phyloP scores from a whole-genome alignment of 306 rosid genomes.

The Spatholobus suberectus region DNA sequence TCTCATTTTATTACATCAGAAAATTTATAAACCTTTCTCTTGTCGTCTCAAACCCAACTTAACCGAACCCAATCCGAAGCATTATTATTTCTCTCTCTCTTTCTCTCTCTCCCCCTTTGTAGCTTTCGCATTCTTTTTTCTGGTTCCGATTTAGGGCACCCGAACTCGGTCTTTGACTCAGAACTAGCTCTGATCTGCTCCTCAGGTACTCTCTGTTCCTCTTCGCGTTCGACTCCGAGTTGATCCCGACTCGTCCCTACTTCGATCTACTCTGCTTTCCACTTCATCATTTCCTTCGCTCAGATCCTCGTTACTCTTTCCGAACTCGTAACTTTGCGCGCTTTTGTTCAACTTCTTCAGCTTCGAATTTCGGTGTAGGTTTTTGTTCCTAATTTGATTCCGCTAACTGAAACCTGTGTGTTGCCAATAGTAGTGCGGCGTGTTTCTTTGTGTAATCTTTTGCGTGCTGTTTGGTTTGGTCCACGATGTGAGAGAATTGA shows the following conservation, averaged over 20 bases:
- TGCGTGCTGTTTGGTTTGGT: not conserved
- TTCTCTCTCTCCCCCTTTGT: not conserved
- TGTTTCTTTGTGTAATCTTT: not conserved
- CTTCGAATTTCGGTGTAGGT: not conserved
- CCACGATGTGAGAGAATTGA: not conserved
- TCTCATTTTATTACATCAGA: not conserved
- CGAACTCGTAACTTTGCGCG: not conserved
- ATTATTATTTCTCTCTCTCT: not conserved
- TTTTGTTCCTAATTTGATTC: slow-evolving; percentile 18
- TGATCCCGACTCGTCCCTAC: slow-evolving; percentile 30
- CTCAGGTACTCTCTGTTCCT: slow-evolving; percentile 48
- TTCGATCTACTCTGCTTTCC: slow-evolving; percentile 28
- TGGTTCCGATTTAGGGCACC: slow-evolving; percentile 44
- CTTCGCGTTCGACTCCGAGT: slow-evolving; percentile 24
- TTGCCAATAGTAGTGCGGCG: not conserved
- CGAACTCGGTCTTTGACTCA: slow-evolving; percentile 54
- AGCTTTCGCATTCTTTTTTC: slow-evolving; percentile 2
- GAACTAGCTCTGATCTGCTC: slow-evolving; percentile 47
- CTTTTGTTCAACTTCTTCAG: slow-evolving; percentile 2
- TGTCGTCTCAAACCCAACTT: slow-evolving; percentile 1
- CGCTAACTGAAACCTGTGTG: not conserved
- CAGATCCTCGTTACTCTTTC: slow-evolving; percentile 11
- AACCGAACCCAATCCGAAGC: slow-evolving; percentile 7
- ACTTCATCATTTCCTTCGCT: slow-evolving; percentile 3
- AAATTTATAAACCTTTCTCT: not conserved